Base-by-base conservation (phyloP, 345 rosid species). In the Limnanthes douglasii region DNA sequence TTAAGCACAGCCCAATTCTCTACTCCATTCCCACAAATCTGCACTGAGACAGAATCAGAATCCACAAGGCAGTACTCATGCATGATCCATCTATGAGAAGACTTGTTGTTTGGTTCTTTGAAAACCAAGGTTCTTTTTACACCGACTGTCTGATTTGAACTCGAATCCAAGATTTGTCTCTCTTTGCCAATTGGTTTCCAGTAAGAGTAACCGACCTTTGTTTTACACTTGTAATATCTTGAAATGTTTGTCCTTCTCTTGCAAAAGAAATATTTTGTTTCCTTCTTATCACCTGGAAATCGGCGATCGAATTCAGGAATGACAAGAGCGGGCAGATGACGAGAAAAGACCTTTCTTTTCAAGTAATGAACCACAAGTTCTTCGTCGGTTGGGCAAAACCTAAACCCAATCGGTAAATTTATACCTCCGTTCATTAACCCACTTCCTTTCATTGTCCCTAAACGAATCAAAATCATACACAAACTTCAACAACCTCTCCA, bases 181-280 rank as follows among this genome's bases (percentile, higher is more conserved):
- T 90, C 98, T 1, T 79, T 59, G 32, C 98, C 98, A 5, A 94
- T 90, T 11, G 98, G 92, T 64, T 84, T 83, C 98, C 95, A 90
- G 37, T 74, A 84, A 10, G 95, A 95, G 0, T 95, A 77, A 8
- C 52, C 51, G 11, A 95, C 75, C 1, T 93, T 84, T 15, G 95
- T 53, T 58, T 84, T 80, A 4, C 94, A 77, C 50, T 95, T 48
- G 58, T 77, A 84, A 28, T 95, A 95, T 44, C 75, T 90, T 5
- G 92, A 92, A 45, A 84, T 77, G 47, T 84, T 90, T 8, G 98
- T 75, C 59, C 80, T 94, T 35, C 72, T 68, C 16, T 78, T 72
- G 70, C 95, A 79, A 37, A 90, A 90, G 49, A 90, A 90, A 50
- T 90, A 90, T 78, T 92, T 74, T 62, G 84, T 95, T 41, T 84